Evolutionary conservation across 345 rosid species (phyloP), one percentile per base, ranked within the genome.

Genomic region (Citrus cavaleriei): DNA sequence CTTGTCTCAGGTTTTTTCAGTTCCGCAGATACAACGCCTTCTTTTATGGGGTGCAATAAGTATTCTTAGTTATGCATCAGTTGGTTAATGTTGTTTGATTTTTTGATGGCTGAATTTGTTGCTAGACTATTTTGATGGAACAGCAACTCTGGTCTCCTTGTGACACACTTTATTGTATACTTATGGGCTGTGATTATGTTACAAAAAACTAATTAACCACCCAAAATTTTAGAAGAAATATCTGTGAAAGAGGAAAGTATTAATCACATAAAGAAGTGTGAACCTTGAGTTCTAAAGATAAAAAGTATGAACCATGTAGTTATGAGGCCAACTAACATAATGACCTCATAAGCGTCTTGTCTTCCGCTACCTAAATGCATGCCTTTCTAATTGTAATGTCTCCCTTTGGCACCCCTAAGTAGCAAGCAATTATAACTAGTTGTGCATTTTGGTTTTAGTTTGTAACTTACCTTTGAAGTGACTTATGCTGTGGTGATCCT

Each of bases 401-500:
- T 73, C 76, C 54, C 60, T 12, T 73, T 19, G 67, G 34, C 60
- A 60, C 57, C 21, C 35, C 30, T 68, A 16, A 57, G 1, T 35
- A 25, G 9, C 35, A 27, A 21, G 67, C 22, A 54, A 28, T 68
- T 30, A 37, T 81, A 57, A 40, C 19, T 21, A 40, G 62, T 22
- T 12, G 40, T 35, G 22, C 51, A 66, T 49, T 27, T 59, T 68
- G 59, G 30, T 38, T 24, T 46, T 65, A 18, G 77, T 35, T 63
- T 64, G 19, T 34, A 42, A 25, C 8, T 27, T 46, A 35, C 35
- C 30, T 68, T 30, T 34, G 59, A 75, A 54, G 34, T 78, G 64
- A 81, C 57, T 34, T 70, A 38, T 72, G 42, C 70, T 12, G 2
- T 72, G 73, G 38, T 81, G 74, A 49, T 81, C 30, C 30, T 83